phyloP scores from a whole-genome alignment of 768 basidiomycete species.

The Lepiota venenata region DNA sequence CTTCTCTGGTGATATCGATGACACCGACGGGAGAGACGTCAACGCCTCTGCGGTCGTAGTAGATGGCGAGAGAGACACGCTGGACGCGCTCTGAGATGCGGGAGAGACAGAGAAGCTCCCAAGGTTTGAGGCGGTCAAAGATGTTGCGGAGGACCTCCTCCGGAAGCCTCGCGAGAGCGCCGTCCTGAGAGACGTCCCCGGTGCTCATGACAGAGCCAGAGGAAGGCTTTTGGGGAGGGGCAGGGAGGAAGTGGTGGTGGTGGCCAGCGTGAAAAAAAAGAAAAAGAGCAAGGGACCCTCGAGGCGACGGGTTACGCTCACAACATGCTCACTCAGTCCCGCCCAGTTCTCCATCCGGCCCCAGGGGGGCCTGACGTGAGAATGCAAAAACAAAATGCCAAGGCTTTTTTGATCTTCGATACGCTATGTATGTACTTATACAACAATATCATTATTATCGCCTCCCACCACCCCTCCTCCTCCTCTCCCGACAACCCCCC shows the following conservation, averaged over 20 bases:
- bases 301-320: slow-evolving; percentile 7
- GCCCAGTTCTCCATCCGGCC: slow-evolving; percentile 7
- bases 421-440: neutral
- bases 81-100: slow-evolving; percentile 12
- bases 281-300: slow-evolving; percentile 1
- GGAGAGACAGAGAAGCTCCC: slow-evolving; percentile 11
- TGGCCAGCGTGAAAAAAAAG: slow-evolving; percentile 10
- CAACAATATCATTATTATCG: no score
- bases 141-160: slow-evolving; percentile 3
- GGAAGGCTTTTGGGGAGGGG: neutral
- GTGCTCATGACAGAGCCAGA: slow-evolving; percentile 9
- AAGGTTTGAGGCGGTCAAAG: slow-evolving; percentile 10
- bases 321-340: slow-evolving; percentile 9
- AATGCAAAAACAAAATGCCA: no score
- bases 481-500: neutral
- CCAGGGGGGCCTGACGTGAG: slow-evolving; percentile 8
- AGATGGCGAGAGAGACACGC: slow-evolving; percentile 10
- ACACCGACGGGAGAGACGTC: slow-evolving; percentile 10
- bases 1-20: slow-evolving; percentile 12
- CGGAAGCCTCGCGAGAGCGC: slow-evolving; percentile 8
- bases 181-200: slow-evolving; percentile 1
- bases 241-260: neutral
- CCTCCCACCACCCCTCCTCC: neutral
- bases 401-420: neutral
- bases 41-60: slow-evolving; percentile 12